phyloP scores from a whole-genome alignment of 768 basidiomycete genomes.

The Ramaria sp. region DNA sequence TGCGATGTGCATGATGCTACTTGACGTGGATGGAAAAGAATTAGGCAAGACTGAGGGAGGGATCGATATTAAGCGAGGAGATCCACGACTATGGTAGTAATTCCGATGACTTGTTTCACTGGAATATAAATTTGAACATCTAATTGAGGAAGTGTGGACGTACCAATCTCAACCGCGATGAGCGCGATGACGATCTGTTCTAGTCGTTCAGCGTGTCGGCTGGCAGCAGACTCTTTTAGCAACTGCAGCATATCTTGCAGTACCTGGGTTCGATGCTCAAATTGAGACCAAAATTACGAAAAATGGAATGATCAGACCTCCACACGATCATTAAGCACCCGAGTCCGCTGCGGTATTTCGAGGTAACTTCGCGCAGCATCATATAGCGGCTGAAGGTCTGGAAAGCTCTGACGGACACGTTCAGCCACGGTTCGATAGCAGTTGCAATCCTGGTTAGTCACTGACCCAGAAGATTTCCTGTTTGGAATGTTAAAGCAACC shows the following conservation, averaged over 20 bases:
- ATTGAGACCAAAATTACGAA: background rate
- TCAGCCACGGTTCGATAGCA: background rate
- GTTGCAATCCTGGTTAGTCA: background rate
- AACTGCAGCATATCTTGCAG: conserved; percentile 95
- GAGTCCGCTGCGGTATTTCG: conserved; percentile 89
- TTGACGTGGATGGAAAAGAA: background rate
- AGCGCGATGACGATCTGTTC: conserved; percentile 90
- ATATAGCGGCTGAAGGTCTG: conserved; percentile 91
- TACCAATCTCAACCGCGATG: conserved; percentile 82
- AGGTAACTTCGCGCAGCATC: conserved; percentile 90
- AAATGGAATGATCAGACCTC: conserved; percentile 42
- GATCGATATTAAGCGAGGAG: conserved; percentile 23
- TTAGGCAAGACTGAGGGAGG: background rate
- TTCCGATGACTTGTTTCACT: conserved; percentile 57
- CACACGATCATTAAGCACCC: conserved; percentile 86
- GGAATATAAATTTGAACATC: conserved; percentile 15
- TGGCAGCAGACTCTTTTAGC: conserved; percentile 89
- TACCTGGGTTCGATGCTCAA: conserved; percentile 38
- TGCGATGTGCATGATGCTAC: too few relatives aligned
- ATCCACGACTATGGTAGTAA: conserved; percentile 85
- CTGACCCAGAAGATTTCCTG: conserved; percentile 93
- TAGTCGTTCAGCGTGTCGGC: conserved; percentile 79
- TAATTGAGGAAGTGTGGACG: background rate
- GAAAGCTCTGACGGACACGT: conserved; percentile 54
- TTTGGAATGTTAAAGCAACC: background rate